These are phyloP conservation scores for Pseudocercospora pini-densiflorae DNA, from an alignment of 2,329 filamentous ascomycete species.

Conservation along the genomic window DNA sequence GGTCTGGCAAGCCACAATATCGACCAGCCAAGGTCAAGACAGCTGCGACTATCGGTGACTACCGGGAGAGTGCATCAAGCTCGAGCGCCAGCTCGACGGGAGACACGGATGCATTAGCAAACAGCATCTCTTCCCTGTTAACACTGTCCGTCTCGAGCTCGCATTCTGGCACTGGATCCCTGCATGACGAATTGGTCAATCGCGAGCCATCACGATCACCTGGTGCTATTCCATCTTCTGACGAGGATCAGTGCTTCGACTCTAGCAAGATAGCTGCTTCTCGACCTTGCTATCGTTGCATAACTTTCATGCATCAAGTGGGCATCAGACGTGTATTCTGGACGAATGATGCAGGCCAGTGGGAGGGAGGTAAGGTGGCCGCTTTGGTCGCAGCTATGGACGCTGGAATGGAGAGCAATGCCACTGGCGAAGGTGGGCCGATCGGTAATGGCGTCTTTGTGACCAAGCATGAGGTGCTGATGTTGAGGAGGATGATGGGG, in stretches of 20 bases:
- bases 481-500: constrained; percentile 48
- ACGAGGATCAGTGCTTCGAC: constrained; percentile 21
- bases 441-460: constrained; percentile 50
- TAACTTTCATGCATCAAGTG: constrained; percentile 56
- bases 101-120: constrained; percentile 9
- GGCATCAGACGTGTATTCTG: constrained; percentile 60
- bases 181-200: constrained; percentile 54
- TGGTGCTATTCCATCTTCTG: background rate
- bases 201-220: constrained; percentile 26
- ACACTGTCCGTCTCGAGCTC: constrained; percentile 21
- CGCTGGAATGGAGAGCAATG: constrained; percentile 30
- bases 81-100: background rate
- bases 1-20: constrained; percentile 23
- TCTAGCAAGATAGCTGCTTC: constrained; percentile 44
- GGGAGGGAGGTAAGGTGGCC: constrained; percentile 57
- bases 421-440: constrained; percentile 11
- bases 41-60: background rate
- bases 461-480: constrained; percentile 59
- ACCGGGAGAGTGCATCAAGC: background rate
- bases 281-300: constrained; percentile 58
- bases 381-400: constrained; percentile 55
- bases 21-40: constrained; percentile 11
- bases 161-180: constrained; percentile 41
- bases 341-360: constrained; percentile 54
- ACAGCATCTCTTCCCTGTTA: constrained; percentile 22